A percentile compares a stretch with the other conserved stretches of the same genome.
Conservation (phyloP, 306 rosid species). For the Quercus ilex region DNA sequence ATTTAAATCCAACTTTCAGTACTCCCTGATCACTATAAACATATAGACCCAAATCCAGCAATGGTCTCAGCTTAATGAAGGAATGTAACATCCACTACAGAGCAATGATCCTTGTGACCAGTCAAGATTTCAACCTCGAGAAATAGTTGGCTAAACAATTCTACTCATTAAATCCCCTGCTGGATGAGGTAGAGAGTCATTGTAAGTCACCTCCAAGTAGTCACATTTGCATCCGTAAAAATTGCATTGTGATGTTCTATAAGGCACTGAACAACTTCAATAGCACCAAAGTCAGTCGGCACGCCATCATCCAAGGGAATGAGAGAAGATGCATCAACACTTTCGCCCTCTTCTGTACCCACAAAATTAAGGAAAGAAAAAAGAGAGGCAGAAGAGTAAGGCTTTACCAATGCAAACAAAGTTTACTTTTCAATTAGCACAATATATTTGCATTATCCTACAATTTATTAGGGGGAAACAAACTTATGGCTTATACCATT, state of each 20-base stretch:
- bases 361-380: slow-evolving; percentile 4
- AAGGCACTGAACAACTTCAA: slow-evolving; percentile 93
- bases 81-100: not conserved
- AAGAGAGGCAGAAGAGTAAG: not conserved
- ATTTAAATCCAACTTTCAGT: not conserved
- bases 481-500: not conserved
- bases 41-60: not conserved
- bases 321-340: slow-evolving; percentile 62
- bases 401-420: not conserved
- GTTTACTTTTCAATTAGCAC: not conserved
- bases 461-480: not conserved
- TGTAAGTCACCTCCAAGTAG: slow-evolving; percentile 73
- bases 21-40: not conserved
- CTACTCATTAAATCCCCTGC: slow-evolving; percentile 17
- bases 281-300: slow-evolving; percentile 75
- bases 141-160: slow-evolving; percentile 11
- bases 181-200: not conserved
- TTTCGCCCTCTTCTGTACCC: slow-evolving; percentile 65
- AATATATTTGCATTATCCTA: not conserved
- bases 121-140: slow-evolving; percentile 2
- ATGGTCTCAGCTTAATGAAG: not conserved
- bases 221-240: slow-evolving; percentile 94
- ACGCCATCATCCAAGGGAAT: slow-evolving; percentile 93
- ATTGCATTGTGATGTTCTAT: slow-evolving; percentile 90
- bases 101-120: slow-evolving; percentile 2